A percentile compares a stretch with the other conserved stretches of the same genome.
Evolutionary conservation across 345 rosid genomes (phyloP).

Genomic region (Salix udensis): DNA sequence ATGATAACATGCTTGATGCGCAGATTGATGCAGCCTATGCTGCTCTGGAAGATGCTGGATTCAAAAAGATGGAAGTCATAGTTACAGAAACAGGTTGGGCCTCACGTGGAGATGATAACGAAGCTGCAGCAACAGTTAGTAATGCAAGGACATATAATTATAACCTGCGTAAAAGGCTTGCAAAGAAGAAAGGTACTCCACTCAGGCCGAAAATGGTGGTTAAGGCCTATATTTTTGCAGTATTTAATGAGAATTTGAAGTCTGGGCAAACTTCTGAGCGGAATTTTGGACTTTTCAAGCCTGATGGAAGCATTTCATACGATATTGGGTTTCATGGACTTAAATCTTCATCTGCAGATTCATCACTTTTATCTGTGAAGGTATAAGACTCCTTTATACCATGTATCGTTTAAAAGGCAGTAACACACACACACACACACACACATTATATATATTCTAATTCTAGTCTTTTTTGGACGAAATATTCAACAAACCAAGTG

Average conservation of each 20-base stretch:
- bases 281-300: slow-evolving; percentile 84
- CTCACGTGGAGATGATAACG: slow-evolving; percentile 73
- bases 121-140: slow-evolving; percentile 72
- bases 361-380: slow-evolving; percentile 46
- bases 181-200: slow-evolving; percentile 94
- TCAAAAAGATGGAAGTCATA: slow-evolving; percentile 77
- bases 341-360: slow-evolving; percentile 58
- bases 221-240: slow-evolving; percentile 84
- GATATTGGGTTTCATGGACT: slow-evolving; percentile 79
- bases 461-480: neutral
- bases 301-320: slow-evolving; percentile 85
- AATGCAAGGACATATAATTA: slow-evolving; percentile 89
- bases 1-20: slow-evolving; percentile 98
- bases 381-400: slow-evolving; percentile 40
- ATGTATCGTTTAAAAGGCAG: slow-evolving; percentile 4
- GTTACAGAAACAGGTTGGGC: slow-evolving; percentile 99
- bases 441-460: too few species aligned
- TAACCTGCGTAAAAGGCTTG: slow-evolving; percentile 89
- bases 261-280: slow-evolving; percentile 86
- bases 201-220: slow-evolving; percentile 63
- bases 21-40: slow-evolving; percentile 94
- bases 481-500: neutral
- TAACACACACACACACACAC: too few species aligned
- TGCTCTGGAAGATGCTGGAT: slow-evolving; percentile 82
- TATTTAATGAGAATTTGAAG: slow-evolving; percentile 79